Conservation (phyloP, 108 stramenopile genomes). For the Nannochloropsis salina region DNA sequence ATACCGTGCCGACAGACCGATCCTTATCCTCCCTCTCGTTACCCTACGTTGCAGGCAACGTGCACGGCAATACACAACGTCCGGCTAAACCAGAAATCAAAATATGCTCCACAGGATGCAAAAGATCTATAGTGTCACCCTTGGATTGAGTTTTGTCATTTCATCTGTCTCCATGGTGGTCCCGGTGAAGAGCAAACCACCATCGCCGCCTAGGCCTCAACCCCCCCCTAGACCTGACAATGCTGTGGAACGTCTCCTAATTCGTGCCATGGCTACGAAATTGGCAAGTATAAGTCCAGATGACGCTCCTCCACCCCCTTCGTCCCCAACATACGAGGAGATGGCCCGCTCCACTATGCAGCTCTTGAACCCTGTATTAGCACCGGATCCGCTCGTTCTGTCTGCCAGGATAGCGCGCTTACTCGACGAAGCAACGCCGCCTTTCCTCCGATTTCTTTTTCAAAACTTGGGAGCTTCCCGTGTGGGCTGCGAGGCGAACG, state of each 20-base stretch:
- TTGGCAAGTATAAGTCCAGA: neutral
- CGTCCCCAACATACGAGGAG: neutral
- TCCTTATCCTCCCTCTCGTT: too few relatives aligned
- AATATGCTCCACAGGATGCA: too few relatives aligned
- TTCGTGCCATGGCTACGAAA: neutral
- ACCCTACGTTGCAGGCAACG: too few relatives aligned
- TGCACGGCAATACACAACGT: too few relatives aligned
- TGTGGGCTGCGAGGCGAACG: neutral
- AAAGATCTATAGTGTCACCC: too few relatives aligned
- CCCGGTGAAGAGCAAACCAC: neutral
- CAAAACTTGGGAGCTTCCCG: neutral
- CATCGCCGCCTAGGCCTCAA: neutral
- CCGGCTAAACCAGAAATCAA: too few relatives aligned
- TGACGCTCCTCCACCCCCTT: neutral
- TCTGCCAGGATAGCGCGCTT: neutral
- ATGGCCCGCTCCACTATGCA: neutral
- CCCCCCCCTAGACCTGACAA: neutral
- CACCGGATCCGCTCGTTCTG: slow-evolving; percentile 1
- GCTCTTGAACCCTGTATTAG: neutral
- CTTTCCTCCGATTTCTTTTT: slow-evolving; percentile 13
- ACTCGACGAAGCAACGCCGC: neutral
- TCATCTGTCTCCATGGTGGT: neutral
- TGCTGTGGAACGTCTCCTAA: neutral
- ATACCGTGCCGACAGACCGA: too few relatives aligned
- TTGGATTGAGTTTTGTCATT: too few relatives aligned